Evolutionary conservation across 2,329 filamentous ascomycete genomes (phyloP).

Genomic region (Epicoccum nigrum): DNA sequence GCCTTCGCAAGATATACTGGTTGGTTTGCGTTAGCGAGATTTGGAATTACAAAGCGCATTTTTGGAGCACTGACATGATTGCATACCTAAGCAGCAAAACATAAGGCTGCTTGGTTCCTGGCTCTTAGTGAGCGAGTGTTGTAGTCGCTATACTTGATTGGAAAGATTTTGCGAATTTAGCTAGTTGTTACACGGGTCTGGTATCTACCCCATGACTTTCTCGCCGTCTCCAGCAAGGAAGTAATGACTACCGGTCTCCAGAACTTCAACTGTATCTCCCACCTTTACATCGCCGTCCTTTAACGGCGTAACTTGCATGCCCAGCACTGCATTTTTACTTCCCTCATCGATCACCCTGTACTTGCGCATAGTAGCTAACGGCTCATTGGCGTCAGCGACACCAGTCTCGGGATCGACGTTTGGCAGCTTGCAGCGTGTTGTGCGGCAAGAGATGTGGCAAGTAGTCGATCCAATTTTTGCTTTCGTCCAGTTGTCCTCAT

Average conservation of each 20-base stretch:
- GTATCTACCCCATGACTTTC: slow-evolving; percentile 7
- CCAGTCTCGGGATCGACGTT: slow-evolving; percentile 71
- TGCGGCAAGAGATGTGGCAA: slow-evolving; percentile 66
- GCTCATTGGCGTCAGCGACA: slow-evolving; percentile 61
- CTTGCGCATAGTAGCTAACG: slow-evolving; percentile 64
- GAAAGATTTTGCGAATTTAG: not conserved
- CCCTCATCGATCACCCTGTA: slow-evolving; percentile 67
- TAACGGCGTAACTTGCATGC: slow-evolving; percentile 68
- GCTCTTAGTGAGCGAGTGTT: not conserved
- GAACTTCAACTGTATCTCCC: slow-evolving; percentile 42
- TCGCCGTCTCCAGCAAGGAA: slow-evolving; percentile 26
- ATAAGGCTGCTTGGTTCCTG: not conserved
- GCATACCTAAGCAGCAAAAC: no score
- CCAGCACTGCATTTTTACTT: slow-evolving; percentile 64
- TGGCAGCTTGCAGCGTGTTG: slow-evolving; percentile 72
- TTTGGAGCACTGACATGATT: no score
- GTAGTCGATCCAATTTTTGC: slow-evolving; percentile 54
- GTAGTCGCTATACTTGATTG: not conserved
- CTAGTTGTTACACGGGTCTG: not conserved
- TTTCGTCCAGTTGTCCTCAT: slow-evolving; percentile 73
- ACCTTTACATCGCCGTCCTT: slow-evolving; percentile 38
- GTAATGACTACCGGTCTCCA: slow-evolving; percentile 42
- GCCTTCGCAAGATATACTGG: no score
- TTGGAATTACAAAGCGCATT: not conserved
- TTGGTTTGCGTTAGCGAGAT: no score